Conservation (phyloP, 2,329 filamentous ascomycete species). For the Apiospora saccharicola region DNA sequence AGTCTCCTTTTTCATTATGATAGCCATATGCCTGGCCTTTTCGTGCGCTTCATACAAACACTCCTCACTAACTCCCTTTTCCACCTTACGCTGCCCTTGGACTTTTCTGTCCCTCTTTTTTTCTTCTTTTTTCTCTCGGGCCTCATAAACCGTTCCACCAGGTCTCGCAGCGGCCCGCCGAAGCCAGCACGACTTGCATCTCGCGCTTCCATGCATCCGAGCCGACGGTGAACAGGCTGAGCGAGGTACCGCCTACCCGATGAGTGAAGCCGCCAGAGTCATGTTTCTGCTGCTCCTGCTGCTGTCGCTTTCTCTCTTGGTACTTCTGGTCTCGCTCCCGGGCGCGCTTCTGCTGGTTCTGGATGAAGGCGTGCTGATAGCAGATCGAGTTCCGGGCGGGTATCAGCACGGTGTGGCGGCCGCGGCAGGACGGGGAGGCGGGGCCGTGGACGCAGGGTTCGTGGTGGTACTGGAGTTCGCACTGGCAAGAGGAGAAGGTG, state of each 20-base stretch:
- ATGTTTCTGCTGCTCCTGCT: not conserved
- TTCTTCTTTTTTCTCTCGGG: not conserved
- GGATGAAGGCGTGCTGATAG: constrained; percentile 9
- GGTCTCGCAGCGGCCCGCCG: not conserved
- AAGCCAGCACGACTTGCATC: not conserved
- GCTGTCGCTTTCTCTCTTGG: not conserved
- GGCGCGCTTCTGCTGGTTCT: not conserved
- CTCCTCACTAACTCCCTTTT: not conserved
- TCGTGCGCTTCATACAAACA: not conserved
- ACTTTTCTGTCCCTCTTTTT: not conserved
- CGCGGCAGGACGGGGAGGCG: not conserved
- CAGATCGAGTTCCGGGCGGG: not conserved
- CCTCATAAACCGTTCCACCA: not conserved
- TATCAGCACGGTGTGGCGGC: not conserved
- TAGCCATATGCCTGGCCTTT: not conserved
- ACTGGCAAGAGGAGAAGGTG: constrained; percentile 3
- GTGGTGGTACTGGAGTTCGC: not conserved
- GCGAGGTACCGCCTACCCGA: not conserved
- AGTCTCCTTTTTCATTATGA: too few relatives aligned
- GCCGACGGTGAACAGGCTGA: not conserved
- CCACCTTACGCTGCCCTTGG: not conserved
- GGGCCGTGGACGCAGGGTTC: constrained; percentile 1
- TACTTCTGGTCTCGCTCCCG: not conserved
- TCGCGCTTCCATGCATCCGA: not conserved
- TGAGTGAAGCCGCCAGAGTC: too few relatives aligned